Evolutionary conservation across 1,284 basidiomycete genomes (phyloP).

Genomic region (Takashimella koratensis): DNA sequence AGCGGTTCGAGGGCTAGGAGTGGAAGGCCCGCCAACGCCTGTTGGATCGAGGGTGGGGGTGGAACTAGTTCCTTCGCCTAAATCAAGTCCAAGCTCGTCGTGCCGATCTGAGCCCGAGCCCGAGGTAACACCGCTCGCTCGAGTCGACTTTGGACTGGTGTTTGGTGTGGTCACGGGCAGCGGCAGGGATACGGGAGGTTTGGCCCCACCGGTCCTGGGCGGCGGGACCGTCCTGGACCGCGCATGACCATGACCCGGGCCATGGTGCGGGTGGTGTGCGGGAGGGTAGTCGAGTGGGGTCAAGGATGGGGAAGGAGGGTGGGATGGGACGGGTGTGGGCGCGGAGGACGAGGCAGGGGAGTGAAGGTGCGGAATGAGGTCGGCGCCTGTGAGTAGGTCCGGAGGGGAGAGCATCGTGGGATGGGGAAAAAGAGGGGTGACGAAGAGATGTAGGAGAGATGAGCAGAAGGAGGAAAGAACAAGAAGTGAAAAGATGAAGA

Average conservation of each 20-base stretch:
- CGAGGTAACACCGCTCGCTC: neutral
- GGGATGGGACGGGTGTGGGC: neutral
- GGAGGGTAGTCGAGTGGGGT: neutral
- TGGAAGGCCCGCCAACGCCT: neutral
- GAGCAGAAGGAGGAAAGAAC: neutral
- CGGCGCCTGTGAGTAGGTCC: neutral
- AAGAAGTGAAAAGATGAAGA: neutral
- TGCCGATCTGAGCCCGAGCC: no score
- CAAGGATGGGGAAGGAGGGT: neutral
- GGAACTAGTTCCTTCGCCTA: no score
- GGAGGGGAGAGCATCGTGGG: neutral
- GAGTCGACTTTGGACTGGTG: neutral
- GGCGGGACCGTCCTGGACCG: neutral
- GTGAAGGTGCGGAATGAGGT: neutral
- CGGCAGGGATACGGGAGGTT: neutral
- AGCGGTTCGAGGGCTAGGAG: no score
- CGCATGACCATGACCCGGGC: no score
- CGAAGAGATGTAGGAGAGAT: neutral
- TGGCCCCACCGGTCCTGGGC: no score
- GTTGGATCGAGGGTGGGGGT: no score
- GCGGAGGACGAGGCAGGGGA: neutral
- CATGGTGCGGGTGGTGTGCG: neutral
- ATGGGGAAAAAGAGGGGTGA: neutral
- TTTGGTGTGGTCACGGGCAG: neutral
- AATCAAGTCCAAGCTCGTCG: neutral